phyloP scores from a whole-genome alignment of 1,139 yeast species.

The Zhuliangozyma parablackwelliae region DNA sequence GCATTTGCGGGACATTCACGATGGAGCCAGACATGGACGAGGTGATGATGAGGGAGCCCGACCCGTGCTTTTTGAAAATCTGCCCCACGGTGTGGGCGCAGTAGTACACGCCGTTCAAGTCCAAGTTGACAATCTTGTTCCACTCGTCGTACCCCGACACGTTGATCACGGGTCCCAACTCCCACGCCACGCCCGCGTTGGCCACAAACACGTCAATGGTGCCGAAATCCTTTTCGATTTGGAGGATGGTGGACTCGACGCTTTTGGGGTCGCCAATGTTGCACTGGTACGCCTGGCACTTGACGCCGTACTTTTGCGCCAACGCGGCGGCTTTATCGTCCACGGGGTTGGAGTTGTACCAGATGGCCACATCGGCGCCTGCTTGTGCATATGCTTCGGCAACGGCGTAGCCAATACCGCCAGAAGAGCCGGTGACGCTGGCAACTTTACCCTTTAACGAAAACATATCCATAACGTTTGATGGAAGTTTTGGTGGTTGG shows the following conservation, averaged over 20 bases:
- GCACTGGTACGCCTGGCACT: slow-evolving; percentile 68
- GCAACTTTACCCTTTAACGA: slow-evolving; percentile 81
- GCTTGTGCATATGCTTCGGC: slow-evolving; percentile 88
- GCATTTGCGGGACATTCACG: slow-evolving; percentile 80
- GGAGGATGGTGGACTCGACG: slow-evolving; percentile 53
- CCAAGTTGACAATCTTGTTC: slow-evolving; percentile 66
- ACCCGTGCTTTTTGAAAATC: slow-evolving; percentile 62
- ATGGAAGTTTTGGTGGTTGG: slow-evolving; percentile 24
- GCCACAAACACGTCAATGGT: slow-evolving; percentile 83
- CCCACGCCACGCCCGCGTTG: slow-evolving; percentile 90
- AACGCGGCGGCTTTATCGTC: slow-evolving; percentile 56
- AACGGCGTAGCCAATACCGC: slow-evolving; percentile 81
- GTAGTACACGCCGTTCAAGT: slow-evolving; percentile 73
- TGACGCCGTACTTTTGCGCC: slow-evolving; percentile 59
- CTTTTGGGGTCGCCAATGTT: slow-evolving; percentile 56
- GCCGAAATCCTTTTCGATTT: slow-evolving; percentile 66
- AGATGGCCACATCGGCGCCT: slow-evolving; percentile 84
- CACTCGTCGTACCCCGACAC: slow-evolving; percentile 42
- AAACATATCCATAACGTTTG: slow-evolving; percentile 45
- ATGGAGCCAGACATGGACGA: slow-evolving; percentile 86
- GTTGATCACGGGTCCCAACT: slow-evolving; percentile 64
- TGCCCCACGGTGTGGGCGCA: slow-evolving; percentile 68
- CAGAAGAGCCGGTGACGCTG: slow-evolving; percentile 82
- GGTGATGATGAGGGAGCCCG: slow-evolving; percentile 69
- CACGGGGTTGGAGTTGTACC: slow-evolving; percentile 58